Conservation (phyloP, 1,284 basidiomycete species). For the Bondarzewia mesenterica region DNA sequence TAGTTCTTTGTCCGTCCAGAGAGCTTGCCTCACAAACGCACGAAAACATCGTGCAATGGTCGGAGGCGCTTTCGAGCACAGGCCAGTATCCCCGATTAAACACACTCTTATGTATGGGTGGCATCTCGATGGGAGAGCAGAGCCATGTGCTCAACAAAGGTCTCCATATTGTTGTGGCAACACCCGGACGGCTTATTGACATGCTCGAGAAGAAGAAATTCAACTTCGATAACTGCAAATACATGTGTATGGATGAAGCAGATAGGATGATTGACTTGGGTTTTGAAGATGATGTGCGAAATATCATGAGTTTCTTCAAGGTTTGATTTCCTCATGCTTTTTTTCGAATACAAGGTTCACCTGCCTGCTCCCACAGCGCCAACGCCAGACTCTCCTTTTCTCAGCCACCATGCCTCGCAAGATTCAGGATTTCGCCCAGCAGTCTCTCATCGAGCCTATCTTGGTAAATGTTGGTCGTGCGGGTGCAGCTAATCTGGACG, state of each 20-base stretch:
- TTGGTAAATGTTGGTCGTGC: slow-evolving; percentile 97
- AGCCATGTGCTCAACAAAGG: slow-evolving; percentile 84
- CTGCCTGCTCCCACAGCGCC: slow-evolving; percentile 48
- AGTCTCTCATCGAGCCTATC: slow-evolving; percentile 88
- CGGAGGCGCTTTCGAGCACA: slow-evolving; percentile 69
- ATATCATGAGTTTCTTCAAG: slow-evolving; percentile 98
- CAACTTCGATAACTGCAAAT: slow-evolving; percentile 89
- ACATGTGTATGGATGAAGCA: slow-evolving; percentile 97
- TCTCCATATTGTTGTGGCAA: slow-evolving; percentile 94
- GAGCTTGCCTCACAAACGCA: slow-evolving; percentile 95
- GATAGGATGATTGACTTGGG: slow-evolving; percentile 99
- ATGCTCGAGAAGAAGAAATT: slow-evolving; percentile 94
- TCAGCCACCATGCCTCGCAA: slow-evolving; percentile 99
- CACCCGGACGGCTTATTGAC: slow-evolving; percentile 92
- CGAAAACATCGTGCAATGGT: slow-evolving; percentile 88
- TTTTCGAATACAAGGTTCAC: neutral
- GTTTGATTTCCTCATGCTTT: slow-evolving; percentile 30
- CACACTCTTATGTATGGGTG: slow-evolving; percentile 90
- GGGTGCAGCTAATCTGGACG: slow-evolving; percentile 94
- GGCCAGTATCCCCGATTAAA: slow-evolving; percentile 82
- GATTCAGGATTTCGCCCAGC: slow-evolving; percentile 97
- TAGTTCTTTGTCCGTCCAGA: slow-evolving; percentile 92
- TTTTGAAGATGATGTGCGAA: slow-evolving; percentile 97
- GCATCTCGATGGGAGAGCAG: slow-evolving; percentile 97
- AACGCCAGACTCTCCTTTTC: slow-evolving; percentile 95